Evolutionary conservation across 2,329 filamentous ascomycete species (phyloP).

Genomic region (Fusarium sp.): DNA sequence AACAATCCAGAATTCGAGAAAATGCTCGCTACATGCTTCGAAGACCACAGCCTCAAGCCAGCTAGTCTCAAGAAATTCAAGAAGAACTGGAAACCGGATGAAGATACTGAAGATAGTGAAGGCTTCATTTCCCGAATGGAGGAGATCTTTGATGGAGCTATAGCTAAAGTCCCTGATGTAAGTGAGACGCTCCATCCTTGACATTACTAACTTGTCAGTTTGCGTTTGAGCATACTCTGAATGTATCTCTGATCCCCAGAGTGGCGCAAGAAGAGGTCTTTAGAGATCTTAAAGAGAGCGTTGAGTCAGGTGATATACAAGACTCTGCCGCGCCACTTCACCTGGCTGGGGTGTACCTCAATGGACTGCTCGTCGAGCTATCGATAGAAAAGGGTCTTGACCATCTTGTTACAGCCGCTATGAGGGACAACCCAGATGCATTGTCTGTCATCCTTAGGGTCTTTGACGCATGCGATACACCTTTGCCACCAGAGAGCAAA

Average conservation of each 20-base stretch:
- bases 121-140: background rate
- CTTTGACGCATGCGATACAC: background rate
- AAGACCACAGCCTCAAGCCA: background rate
- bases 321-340: background rate
- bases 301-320: background rate
- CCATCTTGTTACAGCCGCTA: background rate
- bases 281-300: background rate
- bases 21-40: background rate
- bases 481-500: fast-evolving
- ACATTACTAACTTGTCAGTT: background rate
- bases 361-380: background rate
- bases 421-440: background rate
- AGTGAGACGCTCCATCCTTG: background rate
- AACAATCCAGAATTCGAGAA: background rate
- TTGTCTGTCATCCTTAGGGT: background rate
- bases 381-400: background rate
- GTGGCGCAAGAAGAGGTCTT: background rate
- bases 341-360: background rate
- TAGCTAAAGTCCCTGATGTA: background rate
- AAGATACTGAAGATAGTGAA: background rate
- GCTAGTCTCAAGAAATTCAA: background rate
- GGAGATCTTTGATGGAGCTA: background rate
- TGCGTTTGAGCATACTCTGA: background rate
- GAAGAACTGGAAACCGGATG: background rate
- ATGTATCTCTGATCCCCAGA: background rate